A percentile compares a stretch with the other conserved stretches of the same genome.
Conservation (phyloP, 1,139 yeast genomes). For the Nakaseomyces delphensis region DNA sequence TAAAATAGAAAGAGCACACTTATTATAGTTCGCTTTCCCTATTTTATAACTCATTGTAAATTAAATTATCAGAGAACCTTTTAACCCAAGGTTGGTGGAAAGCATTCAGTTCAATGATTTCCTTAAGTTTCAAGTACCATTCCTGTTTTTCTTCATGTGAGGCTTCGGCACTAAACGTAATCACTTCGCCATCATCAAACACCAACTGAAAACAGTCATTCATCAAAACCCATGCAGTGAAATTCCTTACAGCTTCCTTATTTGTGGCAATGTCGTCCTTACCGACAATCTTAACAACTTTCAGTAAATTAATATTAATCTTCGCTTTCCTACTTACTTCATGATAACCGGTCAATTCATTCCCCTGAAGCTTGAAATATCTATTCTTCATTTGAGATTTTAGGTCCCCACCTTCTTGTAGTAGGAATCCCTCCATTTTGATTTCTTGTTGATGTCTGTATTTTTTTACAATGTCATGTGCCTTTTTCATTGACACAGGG, state of each 20-base stretch:
- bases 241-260: slow-evolving; percentile 37
- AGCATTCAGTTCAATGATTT: slow-evolving; percentile 43
- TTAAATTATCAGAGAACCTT: slow-evolving; percentile 9
- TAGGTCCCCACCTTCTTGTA: slow-evolving; percentile 75
- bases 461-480: slow-evolving; percentile 45
- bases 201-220: slow-evolving; percentile 56
- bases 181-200: slow-evolving; percentile 60
- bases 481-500: slow-evolving; percentile 57
- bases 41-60: neutral
- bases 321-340: slow-evolving; percentile 54
- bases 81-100: slow-evolving; percentile 68
- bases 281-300: slow-evolving; percentile 49
- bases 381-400: slow-evolving; percentile 46
- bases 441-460: slow-evolving; percentile 36
- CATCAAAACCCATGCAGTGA: slow-evolving; percentile 54
- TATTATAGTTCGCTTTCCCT: neutral
- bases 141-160: slow-evolving; percentile 40
- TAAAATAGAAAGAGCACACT: neutral
- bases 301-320: slow-evolving; percentile 57
- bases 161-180: slow-evolving; percentile 62
- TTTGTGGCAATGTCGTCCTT: slow-evolving; percentile 33
- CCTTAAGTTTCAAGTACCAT: slow-evolving; percentile 51
- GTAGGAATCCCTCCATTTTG: slow-evolving; percentile 50
- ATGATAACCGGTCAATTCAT: slow-evolving; percentile 55
- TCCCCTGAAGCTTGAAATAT: slow-evolving; percentile 51